Base-by-base conservation (phyloP, 805 yeast species). In the Ogataea kodamae region DNA sequence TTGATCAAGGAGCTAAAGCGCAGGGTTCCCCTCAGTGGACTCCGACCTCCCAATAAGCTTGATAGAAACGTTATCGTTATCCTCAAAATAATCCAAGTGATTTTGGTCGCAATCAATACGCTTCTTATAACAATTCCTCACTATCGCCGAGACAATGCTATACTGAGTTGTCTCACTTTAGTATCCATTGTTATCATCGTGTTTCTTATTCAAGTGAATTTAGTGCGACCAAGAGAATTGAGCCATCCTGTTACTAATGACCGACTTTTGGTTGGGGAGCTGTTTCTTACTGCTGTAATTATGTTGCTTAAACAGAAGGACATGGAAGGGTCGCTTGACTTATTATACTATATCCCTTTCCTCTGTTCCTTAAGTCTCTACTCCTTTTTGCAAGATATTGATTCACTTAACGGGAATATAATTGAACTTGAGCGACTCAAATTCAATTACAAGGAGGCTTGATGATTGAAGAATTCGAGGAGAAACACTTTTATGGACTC, bases 361-460 rank as follows among this genome's bases (percentile, higher is more conserved):
- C 14, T 57, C 7, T 18, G 49, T 1, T 36, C 52, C 5, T 12
- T 42, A 10, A 42, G 46, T 6, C 23, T 59, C 3, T 37, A 41
- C 5, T 41, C 48, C 21, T 17, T 43, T 16, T 26, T 45, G 8
- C 33, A 30, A 7, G 57, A 55, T 29, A 36, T 47, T 7, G 36
- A 43, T 1, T 31, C 32, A 3, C 18, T 59, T 11, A 42, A 36
- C n/a, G 23, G 30, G 3, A 49, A 48, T 12, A 40, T 59, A 10
- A 15, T 30, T 1, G 19, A 46, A 10, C 39, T 60, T 21, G 51
- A 53, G 18, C 43, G 31, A 17, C 15, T 50, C 27, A 54, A 42
- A 30, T 59, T 59, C 35, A 26, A 50, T 32, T 58, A 56, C 34
- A 59, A 56, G 33, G 57, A 51, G 18, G 65, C 61, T 16, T 59